A percentile compares a stretch with the other conserved stretches of the same genome.
Conservation (phyloP, 2,329 filamentous ascomycete genomes). For the Monosporascus sp. region DNA sequence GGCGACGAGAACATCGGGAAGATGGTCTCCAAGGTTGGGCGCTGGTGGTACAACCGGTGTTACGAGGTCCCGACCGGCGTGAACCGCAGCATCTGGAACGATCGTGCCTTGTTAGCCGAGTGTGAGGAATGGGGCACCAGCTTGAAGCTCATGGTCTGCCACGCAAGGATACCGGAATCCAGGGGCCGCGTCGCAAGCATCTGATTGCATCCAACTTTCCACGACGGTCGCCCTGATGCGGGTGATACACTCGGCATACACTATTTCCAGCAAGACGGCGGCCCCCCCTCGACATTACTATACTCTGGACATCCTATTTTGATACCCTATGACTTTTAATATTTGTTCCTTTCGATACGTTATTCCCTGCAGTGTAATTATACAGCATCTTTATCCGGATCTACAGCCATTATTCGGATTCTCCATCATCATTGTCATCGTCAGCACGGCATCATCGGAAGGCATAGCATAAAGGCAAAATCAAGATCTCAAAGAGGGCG, state of each 20-base stretch:
- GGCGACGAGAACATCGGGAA: constrained; percentile 84
- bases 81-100: constrained; percentile 68
- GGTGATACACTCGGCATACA: background rate
- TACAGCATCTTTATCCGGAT: background rate
- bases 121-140: constrained; percentile 83
- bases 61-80: constrained; percentile 66
- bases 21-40: constrained; percentile 84
- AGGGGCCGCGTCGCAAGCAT: constrained; percentile 42
- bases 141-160: constrained; percentile 85
- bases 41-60: constrained; percentile 95
- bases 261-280: background rate
- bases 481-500: constrained; percentile 21
- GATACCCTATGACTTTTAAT: background rate
- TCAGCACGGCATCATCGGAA: background rate
- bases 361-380: no score
- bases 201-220: constrained; percentile 20
- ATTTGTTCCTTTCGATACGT: background rate
- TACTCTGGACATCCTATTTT: background rate
- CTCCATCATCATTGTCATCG: background rate
- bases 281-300: background rate
- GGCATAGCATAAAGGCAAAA: constrained; percentile 9
- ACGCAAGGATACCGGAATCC: constrained; percentile 73
- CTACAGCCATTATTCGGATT: background rate
- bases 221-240: background rate
- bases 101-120: constrained; percentile 70